Conservation (phyloP, 495 filamentous ascomycete genomes). For the Letharia columbiana region DNA sequence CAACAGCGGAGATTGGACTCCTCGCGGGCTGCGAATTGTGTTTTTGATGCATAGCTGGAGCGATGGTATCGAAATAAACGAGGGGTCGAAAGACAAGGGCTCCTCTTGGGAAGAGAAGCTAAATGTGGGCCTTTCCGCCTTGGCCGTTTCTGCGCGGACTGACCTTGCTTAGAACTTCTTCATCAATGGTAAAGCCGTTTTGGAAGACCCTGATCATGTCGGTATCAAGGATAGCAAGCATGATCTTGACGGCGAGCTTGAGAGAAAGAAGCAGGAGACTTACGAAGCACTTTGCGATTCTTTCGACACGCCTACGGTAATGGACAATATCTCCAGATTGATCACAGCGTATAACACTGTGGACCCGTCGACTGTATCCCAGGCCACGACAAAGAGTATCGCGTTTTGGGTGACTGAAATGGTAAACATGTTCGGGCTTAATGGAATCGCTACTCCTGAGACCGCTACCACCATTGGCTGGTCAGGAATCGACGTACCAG, state of each 20-base stretch:
- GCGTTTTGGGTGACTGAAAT: conserved; percentile 79
- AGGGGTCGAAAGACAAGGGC: conserved; percentile 64
- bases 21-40: conserved; percentile 72
- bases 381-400: conserved; percentile 39
- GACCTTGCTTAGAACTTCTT: conserved; percentile 62
- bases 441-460: conserved; percentile 49
- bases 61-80: conserved; percentile 83
- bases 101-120: conserved; percentile 73
- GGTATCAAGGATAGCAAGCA: not conserved
- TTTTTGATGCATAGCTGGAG: conserved; percentile 87
- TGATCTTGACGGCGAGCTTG: conserved; percentile 39
- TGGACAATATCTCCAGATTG: conserved; percentile 65
- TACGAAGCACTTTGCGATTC: conserved; percentile 70
- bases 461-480: conserved; percentile 63
- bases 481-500: conserved; percentile 61
- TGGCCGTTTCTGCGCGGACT: not conserved
- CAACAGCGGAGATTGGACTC: conserved; percentile 63
- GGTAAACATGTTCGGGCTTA: conserved; percentile 77
- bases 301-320: conserved; percentile 74
- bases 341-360: conserved; percentile 62
- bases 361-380: conserved; percentile 42
- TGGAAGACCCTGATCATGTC: conserved; percentile 27
- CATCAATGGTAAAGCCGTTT: conserved; percentile 53
- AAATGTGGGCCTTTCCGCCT: conserved; percentile 30
- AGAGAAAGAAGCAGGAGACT: conserved; percentile 55